A percentile compares a stretch with the other conserved stretches of the same genome.
phyloP scores from a whole-genome alignment of 306 rosid genomes.

The Alnus rubra region DNA sequence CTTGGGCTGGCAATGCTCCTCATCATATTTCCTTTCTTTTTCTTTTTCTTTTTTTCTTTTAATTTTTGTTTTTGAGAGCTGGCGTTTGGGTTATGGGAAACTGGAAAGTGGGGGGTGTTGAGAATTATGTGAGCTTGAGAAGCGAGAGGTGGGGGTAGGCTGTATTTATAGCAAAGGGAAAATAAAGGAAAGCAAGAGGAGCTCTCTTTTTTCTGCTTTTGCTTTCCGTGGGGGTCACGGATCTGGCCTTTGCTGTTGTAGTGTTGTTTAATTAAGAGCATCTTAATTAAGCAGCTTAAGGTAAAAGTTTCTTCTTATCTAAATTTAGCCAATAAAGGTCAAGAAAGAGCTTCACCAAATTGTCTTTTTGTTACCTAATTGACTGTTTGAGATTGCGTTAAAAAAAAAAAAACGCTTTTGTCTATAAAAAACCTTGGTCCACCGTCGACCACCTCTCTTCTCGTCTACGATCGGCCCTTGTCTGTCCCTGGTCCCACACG shows the following conservation, averaged over 20 bases:
- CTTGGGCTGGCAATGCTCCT: constrained; percentile 34
- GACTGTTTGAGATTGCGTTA: no score
- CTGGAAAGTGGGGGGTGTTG: constrained; percentile 28
- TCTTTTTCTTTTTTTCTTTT: not conserved
- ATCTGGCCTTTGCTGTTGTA: constrained; percentile 25
- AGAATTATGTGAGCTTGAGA: constrained; percentile 35
- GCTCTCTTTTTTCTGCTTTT: not conserved
- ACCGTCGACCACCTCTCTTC: no score
- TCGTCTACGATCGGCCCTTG: no score
- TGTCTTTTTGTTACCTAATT: no score
- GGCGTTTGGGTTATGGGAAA: constrained; percentile 1
- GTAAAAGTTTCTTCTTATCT: no score
- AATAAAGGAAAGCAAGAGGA: not conserved
- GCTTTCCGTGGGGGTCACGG: constrained; percentile 41
- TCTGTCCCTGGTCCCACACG: no score
- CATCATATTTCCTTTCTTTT: constrained; percentile 48
- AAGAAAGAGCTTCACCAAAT: no score
- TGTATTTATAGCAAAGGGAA: constrained; percentile 47
- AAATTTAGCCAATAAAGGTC: no score
- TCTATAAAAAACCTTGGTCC: no score
- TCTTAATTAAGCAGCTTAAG: no score
- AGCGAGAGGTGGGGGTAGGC: constrained; percentile 2
- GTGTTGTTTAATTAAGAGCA: no score
- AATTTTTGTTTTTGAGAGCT: not conserved
- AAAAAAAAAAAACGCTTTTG: no score